Percentiles rank a stretch among this genome's conserved stretches.
These are phyloP conservation scores for Pilaira anomala DNA, from an alignment of 192 early-diverging fungal species.

Conservation along the genomic window DNA sequence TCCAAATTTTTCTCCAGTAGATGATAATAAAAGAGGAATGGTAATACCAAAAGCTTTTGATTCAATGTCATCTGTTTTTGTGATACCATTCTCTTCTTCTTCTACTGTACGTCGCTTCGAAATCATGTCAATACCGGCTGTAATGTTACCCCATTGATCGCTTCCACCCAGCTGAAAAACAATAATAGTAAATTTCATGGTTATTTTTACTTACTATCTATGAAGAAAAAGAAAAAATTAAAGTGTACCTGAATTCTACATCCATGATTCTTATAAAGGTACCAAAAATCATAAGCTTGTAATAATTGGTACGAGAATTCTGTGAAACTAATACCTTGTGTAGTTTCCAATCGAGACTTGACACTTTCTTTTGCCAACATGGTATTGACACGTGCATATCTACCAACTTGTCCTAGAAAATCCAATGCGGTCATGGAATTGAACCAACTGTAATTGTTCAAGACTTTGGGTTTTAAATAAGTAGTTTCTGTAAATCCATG, in stretches of 20 bases:
- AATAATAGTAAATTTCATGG: not conserved
- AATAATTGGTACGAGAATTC: conserved; percentile 96
- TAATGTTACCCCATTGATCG: conserved; percentile 98
- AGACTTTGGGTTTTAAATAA: conserved; percentile 45
- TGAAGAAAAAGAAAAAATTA: not conserved
- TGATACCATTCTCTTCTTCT: conserved; percentile 10
- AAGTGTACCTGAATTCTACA: conserved; percentile 63
- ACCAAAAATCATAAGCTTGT: conserved; percentile 92
- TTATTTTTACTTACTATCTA: not conserved
- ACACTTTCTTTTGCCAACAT: conserved; percentile 94
- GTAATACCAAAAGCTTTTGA: conserved; percentile 75
- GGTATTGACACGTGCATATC: conserved; percentile 69
- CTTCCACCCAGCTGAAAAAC: conserved; percentile 78
- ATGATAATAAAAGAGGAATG: conserved; percentile 80
- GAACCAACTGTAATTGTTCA: conserved; percentile 87
- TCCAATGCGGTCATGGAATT: conserved; percentile 64
- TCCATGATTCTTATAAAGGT: conserved; percentile 63
- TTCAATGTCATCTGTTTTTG: conserved; percentile 25
- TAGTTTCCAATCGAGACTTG: conserved; percentile 68
- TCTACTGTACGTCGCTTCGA: not conserved
- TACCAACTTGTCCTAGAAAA: conserved; percentile 78
- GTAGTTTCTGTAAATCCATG: conserved; percentile 27
- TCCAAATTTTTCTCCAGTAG: conserved; percentile 94
- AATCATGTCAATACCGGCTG: conserved; percentile 89
- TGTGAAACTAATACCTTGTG: conserved; percentile 90